Percentiles rank a stretch among this genome's conserved stretches.
Conservation (phyloP, 2,329 filamentous ascomycete species). For the Penicillium griseofulvum region DNA sequence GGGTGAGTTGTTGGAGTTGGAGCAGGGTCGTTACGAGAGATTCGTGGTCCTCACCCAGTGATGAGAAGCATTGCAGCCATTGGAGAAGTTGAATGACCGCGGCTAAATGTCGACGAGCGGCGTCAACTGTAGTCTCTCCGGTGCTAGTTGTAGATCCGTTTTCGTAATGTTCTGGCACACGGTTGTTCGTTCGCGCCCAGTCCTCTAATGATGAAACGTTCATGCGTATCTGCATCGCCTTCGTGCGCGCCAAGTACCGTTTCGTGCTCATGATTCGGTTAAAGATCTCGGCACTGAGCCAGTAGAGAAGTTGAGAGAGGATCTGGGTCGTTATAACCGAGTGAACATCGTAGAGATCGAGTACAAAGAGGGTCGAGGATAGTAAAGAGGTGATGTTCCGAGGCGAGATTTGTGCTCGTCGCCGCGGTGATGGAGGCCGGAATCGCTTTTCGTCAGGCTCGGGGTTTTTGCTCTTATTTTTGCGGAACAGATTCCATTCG, state of each 20-base stretch:
- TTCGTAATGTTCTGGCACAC: conserved; percentile 93
- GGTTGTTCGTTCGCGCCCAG: conserved; percentile 90
- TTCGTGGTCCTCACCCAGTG: conserved; percentile 83
- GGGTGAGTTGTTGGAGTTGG: conserved; percentile 79
- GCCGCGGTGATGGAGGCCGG: conserved; percentile 88
- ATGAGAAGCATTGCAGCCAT: conserved; percentile 98
- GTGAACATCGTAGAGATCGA: conserved; percentile 98
- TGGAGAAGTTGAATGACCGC: conserved; percentile 92
- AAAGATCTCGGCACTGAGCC: conserved; percentile 93
- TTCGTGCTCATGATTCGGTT: conserved; percentile 97
- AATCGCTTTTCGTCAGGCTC: conserved; percentile 89
- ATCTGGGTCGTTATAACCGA: conserved; percentile 94
- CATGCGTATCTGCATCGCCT: conserved; percentile 99
- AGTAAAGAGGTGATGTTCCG: conserved; percentile 93
- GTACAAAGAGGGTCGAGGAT: conserved; percentile 92
- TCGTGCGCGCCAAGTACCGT: conserved; percentile 90
- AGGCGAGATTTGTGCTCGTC: conserved; percentile 85
- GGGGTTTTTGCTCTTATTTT: conserved; percentile 77
- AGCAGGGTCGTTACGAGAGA: conserved; percentile 84
- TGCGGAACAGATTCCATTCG: conserved; percentile 97
- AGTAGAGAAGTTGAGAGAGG: conserved; percentile 88
- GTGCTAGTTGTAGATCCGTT: conserved; percentile 81
- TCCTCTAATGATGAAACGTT: conserved; percentile 94
- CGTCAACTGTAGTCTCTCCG: conserved; percentile 83
- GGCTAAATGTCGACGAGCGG: conserved; percentile 77